These are phyloP conservation scores for Gynochthodes officinalis DNA, from an alignment of 257 asterid genomes.

Conservation along the genomic window DNA sequence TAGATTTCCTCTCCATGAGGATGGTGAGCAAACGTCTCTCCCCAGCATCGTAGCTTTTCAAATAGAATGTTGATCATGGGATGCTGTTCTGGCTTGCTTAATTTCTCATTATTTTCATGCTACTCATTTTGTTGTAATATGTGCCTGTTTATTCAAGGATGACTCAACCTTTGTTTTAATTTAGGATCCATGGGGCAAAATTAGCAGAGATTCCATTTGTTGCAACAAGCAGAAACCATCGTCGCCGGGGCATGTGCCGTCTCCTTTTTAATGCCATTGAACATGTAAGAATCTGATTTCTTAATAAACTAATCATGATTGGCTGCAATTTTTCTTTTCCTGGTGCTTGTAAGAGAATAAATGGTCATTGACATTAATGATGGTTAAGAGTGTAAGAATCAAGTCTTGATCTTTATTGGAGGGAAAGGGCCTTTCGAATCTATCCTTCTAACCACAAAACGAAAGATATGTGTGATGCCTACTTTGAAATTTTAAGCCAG, in stretches of 20 bases:
- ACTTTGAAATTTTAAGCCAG: no score
- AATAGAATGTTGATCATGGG: not conserved
- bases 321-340: not conserved
- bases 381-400: not conserved
- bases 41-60: no score
- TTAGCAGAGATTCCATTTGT: conserved; percentile 92
- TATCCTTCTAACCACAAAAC: no score
- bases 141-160: not conserved
- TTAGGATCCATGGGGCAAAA: conserved; percentile 79
- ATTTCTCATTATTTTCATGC: not conserved
- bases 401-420: not conserved
- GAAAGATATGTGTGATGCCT: no score
- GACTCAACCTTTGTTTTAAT: conserved; percentile 20
- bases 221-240: conserved; percentile 83
- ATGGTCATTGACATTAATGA: not conserved
- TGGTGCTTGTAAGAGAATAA: not conserved
- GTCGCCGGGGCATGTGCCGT: conserved; percentile 92
- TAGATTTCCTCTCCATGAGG: not conserved
- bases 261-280: conserved; percentile 66
- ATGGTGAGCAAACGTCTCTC: not conserved
- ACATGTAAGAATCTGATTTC: conserved; percentile 41
- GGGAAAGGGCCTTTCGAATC: not conserved
- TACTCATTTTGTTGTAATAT: not conserved
- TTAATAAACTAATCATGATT: not conserved
- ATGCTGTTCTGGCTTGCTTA: not conserved